A percentile compares a stretch with the other conserved stretches of the same genome.
phyloP scores from a whole-genome alignment of 225 moss, liverwort and hornwort genomes.

The Antitrichia curtipendula region DNA sequence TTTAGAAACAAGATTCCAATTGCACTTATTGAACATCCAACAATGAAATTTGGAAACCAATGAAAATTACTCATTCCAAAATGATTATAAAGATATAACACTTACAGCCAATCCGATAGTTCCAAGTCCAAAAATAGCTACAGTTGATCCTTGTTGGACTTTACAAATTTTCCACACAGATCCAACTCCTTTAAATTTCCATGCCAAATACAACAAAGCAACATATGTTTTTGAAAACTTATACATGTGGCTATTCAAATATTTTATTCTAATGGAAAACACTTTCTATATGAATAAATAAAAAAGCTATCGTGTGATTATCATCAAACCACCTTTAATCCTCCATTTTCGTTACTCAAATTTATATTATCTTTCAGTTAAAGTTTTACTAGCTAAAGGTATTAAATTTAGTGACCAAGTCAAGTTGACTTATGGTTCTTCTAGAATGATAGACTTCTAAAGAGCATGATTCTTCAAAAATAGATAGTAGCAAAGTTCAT shows the following conservation, averaged over 20 bases:
- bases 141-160: slow-evolving; percentile 52
- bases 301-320: neutral
- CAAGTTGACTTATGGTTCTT: too few species aligned
- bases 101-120: slow-evolving; percentile 75
- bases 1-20: accelerated
- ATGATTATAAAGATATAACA: neutral
- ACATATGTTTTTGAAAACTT: too few species aligned
- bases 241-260: too few species aligned
- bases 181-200: slow-evolving; percentile 44
- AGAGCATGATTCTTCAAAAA: too few species aligned
- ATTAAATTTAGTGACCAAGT: too few species aligned
- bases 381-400: neutral
- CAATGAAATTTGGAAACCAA: neutral
- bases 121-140: slow-evolving; percentile 79
- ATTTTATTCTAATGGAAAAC: neutral
- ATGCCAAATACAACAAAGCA: neutral
- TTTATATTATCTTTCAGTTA: neutral
- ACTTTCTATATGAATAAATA: neutral
- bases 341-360: too few species aligned
- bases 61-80: too few species aligned
- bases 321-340: too few species aligned
- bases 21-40: neutral
- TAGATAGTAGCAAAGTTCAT: too few species aligned
- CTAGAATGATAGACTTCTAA: too few species aligned
- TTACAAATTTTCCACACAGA: slow-evolving; percentile 65